Evolutionary conservation across 805 yeast genomes (phyloP), one percentile per base, ranked within the genome.

Genomic region (Candida tibetensis): DNA sequence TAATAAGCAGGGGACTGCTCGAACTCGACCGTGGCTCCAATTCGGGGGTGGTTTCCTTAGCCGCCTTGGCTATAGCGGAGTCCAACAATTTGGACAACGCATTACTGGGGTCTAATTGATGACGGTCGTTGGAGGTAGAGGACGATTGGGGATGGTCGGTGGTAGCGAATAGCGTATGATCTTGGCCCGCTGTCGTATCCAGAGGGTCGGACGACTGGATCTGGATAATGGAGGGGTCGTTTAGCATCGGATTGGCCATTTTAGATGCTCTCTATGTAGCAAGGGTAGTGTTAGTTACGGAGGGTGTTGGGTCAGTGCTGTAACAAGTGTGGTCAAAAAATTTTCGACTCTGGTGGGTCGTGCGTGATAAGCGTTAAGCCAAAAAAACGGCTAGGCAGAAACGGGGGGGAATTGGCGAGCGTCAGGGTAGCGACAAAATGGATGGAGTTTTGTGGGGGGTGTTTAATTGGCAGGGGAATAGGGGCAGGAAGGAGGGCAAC

Each of bases 11-110:
- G 12, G 53, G 49, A 26, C 46, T 47, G 23, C 30, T 21, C 3
- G 46, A 32, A 14, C 25, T 37, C 8, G 50, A 47, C 19, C 34
- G 31, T 15, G 40, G 50, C 14, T 51, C 64, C 12, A 55, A 29
- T 19, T 65, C 71, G 5, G 72, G 73, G 4, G 70, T 62, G 14
- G 62, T 47, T 39, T 70, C 74, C 34, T 62, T 65, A 26, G 74
- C 74, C 10, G 76, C 75, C 25, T 70, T 66, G 19, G 72, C 72
- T 48, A 70, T 66, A 13, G 76, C 76, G 5, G 71, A 63, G 45
- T 70, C 74, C 32, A 70, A 57, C 29, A 70, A 53, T 44, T 61
- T 62, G 15, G 73, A 63, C 28, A 70, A 62, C 5, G 67, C 72
- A 36, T 53, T 60, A 14, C 64, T 62, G 3, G 69, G 62, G 32